phyloP scores from a whole-genome alignment of 192 early-diverging fungal genomes.

The Kappamyces sp. region DNA sequence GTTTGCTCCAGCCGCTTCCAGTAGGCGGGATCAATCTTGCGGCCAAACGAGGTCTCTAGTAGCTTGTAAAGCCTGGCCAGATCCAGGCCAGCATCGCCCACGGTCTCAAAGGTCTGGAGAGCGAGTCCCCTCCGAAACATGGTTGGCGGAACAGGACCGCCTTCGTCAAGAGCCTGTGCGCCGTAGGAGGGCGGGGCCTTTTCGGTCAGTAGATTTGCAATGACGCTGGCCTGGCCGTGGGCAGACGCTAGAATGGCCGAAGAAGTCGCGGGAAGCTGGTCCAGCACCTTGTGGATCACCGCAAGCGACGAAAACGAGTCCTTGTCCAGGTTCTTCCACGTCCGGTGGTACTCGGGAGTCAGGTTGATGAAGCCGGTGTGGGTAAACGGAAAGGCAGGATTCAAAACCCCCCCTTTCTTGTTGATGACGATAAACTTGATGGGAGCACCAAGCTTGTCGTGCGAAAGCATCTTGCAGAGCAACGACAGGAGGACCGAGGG shows the following conservation, averaged over 20 bases:
- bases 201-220: constrained; percentile 72
- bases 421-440: constrained; percentile 64
- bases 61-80: constrained; percentile 44
- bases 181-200: constrained; percentile 41
- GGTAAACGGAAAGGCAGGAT: constrained; percentile 33
- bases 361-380: constrained; percentile 70
- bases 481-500: constrained; percentile 52
- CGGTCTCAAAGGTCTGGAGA: too few relatives aligned
- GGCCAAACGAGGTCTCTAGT: constrained; percentile 72
- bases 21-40: constrained; percentile 52
- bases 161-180: constrained; percentile 22
- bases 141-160: constrained; percentile 54
- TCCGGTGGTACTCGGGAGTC: not conserved
- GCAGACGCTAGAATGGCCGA: constrained; percentile 70
- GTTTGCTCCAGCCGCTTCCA: constrained; percentile 47
- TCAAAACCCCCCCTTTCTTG: constrained; percentile 61
- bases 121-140: constrained; percentile 72
- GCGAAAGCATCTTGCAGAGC: constrained; percentile 21
- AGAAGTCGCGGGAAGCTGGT: constrained; percentile 58
- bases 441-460: constrained; percentile 31
- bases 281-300: constrained; percentile 60
- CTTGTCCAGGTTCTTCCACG: constrained; percentile 15
- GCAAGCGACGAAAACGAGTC: constrained; percentile 61
- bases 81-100: constrained; percentile 55
- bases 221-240: constrained; percentile 42